These are phyloP conservation scores for Gastrolobium villosum DNA, from an alignment of 306 rosid species.

Conservation along the genomic window DNA sequence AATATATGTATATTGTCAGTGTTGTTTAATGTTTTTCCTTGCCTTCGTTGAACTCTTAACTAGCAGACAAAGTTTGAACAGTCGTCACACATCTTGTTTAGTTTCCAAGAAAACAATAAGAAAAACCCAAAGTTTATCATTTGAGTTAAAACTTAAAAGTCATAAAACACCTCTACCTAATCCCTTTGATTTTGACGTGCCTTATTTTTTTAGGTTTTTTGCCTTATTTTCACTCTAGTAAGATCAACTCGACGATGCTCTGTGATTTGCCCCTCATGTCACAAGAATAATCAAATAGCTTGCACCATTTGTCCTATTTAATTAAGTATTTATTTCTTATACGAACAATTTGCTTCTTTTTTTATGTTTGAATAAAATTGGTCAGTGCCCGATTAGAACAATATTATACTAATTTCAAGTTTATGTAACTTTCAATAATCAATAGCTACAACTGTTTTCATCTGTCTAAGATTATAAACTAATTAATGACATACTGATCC, in stretches of 20 bases:
- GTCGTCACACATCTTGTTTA: slow-evolving; percentile 29
- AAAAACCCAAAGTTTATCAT: slow-evolving; percentile 23
- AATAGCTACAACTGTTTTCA: slow-evolving; percentile 19
- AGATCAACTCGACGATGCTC: slow-evolving; percentile 52
- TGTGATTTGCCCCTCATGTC: slow-evolving; percentile 52
- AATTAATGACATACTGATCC: slow-evolving; percentile 11
- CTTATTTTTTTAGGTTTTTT: slow-evolving; percentile 33
- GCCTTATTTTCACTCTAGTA: slow-evolving; percentile 26
- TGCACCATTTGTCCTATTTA: slow-evolving; percentile 32
- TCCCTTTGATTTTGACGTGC: slow-evolving; percentile 51
- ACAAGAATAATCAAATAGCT: slow-evolving; percentile 39
- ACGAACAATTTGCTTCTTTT: slow-evolving; percentile 23
- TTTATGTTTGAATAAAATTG: slow-evolving; percentile 10
- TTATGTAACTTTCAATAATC: slow-evolving; percentile 25
- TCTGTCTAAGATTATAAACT: slow-evolving; percentile 14
- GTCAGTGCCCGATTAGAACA: background rate
- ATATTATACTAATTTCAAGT: slow-evolving; percentile 19
- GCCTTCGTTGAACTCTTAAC: slow-evolving; percentile 25
- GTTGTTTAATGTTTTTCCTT: slow-evolving; percentile 32
- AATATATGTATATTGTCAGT: slow-evolving; percentile 27
- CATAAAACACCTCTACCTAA: slow-evolving; percentile 48
- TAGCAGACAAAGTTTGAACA: slow-evolving; percentile 34
- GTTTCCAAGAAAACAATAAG: slow-evolving; percentile 16
- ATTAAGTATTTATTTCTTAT: slow-evolving; percentile 9
- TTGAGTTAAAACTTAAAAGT: slow-evolving; percentile 25